phyloP scores from a whole-genome alignment of 73 alveolate species.

The Diophrys appendiculata region DNA sequence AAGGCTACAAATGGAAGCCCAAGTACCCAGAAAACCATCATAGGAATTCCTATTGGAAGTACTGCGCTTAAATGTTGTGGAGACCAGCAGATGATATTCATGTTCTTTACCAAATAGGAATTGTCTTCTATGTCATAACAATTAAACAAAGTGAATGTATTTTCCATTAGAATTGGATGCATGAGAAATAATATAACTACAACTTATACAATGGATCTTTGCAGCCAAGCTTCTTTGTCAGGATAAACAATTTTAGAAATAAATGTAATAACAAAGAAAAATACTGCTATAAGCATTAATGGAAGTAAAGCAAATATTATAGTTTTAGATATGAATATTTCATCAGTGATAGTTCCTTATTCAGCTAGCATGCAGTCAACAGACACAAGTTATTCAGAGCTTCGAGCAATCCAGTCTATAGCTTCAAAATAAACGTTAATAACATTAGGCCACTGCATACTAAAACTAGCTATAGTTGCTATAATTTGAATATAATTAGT shows the following conservation, averaged over 20 bases:
- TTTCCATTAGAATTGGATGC: slow-evolving; percentile 47
- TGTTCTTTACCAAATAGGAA: slow-evolving; percentile 22
- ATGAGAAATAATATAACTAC: slow-evolving; percentile 45
- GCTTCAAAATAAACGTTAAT: slow-evolving; percentile 33
- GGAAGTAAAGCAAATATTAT: slow-evolving; percentile 26
- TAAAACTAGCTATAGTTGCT: slow-evolving; percentile 15
- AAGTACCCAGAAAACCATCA: slow-evolving; percentile 58
- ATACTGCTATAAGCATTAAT: too few species aligned
- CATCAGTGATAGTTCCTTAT: neutral
- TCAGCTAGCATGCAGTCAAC: slow-evolving; percentile 52
- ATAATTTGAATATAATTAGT: slow-evolving; percentile 8
- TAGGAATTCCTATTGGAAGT: slow-evolving; percentile 29
- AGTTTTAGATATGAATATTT: slow-evolving; percentile 24
- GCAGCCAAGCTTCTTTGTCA: slow-evolving; percentile 1
- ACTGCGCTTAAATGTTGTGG: slow-evolving; percentile 24
- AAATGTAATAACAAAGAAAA: too few species aligned
- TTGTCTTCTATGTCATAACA: slow-evolving; percentile 55
- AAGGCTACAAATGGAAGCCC: slow-evolving; percentile 54
- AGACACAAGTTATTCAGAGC: slow-evolving; percentile 45
- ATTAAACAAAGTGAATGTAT: slow-evolving; percentile 32
- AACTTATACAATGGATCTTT: slow-evolving; percentile 30
- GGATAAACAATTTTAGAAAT: too few species aligned
- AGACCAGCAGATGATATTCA: slow-evolving; percentile 45
- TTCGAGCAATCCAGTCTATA: slow-evolving; percentile 7
- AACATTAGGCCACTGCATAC: slow-evolving; percentile 50